These are phyloP conservation scores for Corymbia maculata DNA, from an alignment of 345 rosid species.

Conservation along the genomic window DNA sequence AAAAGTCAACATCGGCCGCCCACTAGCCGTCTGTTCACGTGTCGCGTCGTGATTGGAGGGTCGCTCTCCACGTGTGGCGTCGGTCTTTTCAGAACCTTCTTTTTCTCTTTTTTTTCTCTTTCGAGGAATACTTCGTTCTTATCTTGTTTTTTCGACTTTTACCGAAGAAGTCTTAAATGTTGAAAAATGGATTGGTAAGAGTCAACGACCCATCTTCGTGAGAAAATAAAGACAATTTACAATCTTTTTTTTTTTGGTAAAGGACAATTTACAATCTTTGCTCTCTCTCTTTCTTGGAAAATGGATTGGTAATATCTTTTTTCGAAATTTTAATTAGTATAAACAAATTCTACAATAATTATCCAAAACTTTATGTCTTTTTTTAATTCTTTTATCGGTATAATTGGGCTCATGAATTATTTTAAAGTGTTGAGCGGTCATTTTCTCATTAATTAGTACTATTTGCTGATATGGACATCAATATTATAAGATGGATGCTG, in stretches of 20 bases:
- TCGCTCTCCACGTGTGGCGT: neutral
- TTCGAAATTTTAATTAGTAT: too few species aligned
- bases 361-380: neutral
- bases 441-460: neutral
- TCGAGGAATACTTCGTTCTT: neutral
- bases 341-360: neutral
- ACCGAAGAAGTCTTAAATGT: neutral
- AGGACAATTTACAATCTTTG: neutral
- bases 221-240: neutral
- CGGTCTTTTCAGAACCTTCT: neutral
- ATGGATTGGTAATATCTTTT: too few species aligned
- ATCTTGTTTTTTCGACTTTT: neutral
- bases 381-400: neutral
- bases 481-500: neutral
- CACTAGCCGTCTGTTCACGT: neutral
- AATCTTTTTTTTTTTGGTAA: too few species aligned
- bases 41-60: neutral
- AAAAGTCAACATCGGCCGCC: constrained; percentile 5
- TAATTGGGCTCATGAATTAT: neutral
- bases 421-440: neutral
- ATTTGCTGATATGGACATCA: neutral
- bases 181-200: neutral
- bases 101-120: neutral
- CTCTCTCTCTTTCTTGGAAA: neutral
- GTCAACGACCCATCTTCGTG: neutral